Evolutionary conservation across 2,329 filamentous ascomycete genomes (phyloP), one percentile per base, ranked within the genome.

Genomic region (Ophiocordyceps camponoti-floridani): DNA sequence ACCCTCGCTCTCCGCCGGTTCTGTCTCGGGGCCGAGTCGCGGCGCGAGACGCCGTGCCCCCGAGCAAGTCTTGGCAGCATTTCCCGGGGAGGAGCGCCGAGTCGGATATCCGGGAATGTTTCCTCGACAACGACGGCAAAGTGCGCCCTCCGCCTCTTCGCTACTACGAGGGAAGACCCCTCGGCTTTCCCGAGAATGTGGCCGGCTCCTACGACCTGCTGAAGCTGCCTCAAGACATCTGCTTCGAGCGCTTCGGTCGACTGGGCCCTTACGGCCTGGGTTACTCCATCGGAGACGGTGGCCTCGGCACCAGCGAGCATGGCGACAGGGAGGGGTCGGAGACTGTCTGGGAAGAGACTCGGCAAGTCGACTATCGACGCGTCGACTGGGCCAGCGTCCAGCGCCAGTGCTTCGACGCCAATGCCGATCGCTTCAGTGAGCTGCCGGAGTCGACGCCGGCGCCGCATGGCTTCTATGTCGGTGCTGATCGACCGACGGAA

Each of bases 211-310:
- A 94, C 54, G 77, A 87, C 10, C 61, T 89, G 38, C 63, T 96
- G 12, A 81, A 79, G 0, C 66, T 96, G 33, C 76, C 82, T 16
- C 77, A 93, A 51, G 82, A 94, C 54, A 75, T 95, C 42, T 98
- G 91, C 64, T 95, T 94, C 56, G 91, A 98, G 52, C 75, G 91
- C 2, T 94, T 84, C 57, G 89, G 89, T 3, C 75, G 87, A 50
- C 75, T 91, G 28, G 88, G 85, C 0, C 84, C 89, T 0, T 98
- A 98, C 53, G 89, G 89, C 0, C 76, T 86, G 48, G 89, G 89
- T 9, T 96, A 96, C 59, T 84, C 82, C 30, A 67, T 73, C 31
- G 77, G 78, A 47, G 77, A 73, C 50, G 89, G 89, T 12, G 89
- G 89, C 2, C 77, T 82, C 26, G 87, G 89, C 4, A 79, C 84